A percentile compares a stretch with the other conserved stretches of the same genome.
Conservation (phyloP, 2,329 filamentous ascomycete species). For the Chrysosporium queenslandicum region DNA sequence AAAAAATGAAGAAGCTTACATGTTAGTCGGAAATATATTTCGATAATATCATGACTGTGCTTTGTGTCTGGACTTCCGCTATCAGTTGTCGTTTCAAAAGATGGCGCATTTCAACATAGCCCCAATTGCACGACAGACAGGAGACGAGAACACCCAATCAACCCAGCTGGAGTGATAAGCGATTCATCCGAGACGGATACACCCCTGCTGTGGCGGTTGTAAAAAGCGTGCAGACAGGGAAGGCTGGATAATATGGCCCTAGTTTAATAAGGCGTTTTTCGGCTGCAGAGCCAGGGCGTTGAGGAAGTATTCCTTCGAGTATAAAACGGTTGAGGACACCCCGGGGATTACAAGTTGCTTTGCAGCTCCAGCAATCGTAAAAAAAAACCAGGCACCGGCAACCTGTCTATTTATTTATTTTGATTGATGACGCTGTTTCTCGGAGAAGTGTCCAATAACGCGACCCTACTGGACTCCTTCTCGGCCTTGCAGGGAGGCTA, state of each 20-base stretch:
- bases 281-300: not conserved
- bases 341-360: no score
- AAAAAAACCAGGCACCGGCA: no score
- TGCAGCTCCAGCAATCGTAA: no score
- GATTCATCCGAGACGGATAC: not conserved
- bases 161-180: not conserved
- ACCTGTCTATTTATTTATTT: no score
- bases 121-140: not conserved
- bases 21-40: not conserved
- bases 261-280: not conserved
- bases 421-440: no score
- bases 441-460: no score
- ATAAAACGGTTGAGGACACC: not conserved
- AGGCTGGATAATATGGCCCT: not conserved
- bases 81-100: not conserved
- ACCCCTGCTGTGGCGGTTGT: constrained; percentile 1
- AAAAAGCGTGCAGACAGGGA: not conserved
- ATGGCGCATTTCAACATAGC: constrained; percentile 1
- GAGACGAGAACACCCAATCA: not conserved
- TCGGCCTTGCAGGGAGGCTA: no score
- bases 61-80: not conserved
- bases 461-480: no score
- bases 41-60: not conserved
- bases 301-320: not conserved
- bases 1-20: not conserved